phyloP scores from a whole-genome alignment of 1,284 basidiomycete genomes.

The Puccinia triticina region DNA sequence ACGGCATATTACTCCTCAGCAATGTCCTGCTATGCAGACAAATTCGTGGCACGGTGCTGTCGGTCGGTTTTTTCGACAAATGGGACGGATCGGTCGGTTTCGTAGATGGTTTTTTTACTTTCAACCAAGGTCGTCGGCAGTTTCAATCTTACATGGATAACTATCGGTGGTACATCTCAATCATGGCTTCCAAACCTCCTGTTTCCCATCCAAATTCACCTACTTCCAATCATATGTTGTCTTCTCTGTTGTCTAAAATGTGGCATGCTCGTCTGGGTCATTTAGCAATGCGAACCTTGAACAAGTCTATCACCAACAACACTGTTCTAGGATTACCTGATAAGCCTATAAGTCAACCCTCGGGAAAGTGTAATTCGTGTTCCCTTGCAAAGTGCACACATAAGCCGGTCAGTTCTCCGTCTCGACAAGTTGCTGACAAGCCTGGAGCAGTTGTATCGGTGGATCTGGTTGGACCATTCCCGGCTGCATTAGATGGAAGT shows the following conservation, averaged over 20 bases:
- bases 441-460: background rate
- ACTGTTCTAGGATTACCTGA: background rate
- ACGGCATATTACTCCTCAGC: background rate
- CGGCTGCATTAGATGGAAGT: too few species aligned
- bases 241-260: background rate
- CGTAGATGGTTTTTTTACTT: background rate
- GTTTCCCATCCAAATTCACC: background rate
- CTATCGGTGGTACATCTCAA: background rate
- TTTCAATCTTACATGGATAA: background rate
- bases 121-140: background rate
- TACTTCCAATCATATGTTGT: background rate
- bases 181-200: background rate
- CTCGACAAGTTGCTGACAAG: background rate
- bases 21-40: background rate
- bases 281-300: background rate
- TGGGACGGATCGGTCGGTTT: background rate
- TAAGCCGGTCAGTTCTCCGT: too few species aligned
- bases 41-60: background rate
- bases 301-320: background rate
- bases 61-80: background rate
- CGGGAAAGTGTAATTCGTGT: background rate
- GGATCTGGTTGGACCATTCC: background rate
- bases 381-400: background rate
- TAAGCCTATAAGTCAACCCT: background rate
- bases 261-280: constrained; percentile 6